Evolutionary conservation across 2,329 filamentous ascomycete species (phyloP), one percentile per base, ranked within the genome.

Genomic region (Exophiala sp.): DNA sequence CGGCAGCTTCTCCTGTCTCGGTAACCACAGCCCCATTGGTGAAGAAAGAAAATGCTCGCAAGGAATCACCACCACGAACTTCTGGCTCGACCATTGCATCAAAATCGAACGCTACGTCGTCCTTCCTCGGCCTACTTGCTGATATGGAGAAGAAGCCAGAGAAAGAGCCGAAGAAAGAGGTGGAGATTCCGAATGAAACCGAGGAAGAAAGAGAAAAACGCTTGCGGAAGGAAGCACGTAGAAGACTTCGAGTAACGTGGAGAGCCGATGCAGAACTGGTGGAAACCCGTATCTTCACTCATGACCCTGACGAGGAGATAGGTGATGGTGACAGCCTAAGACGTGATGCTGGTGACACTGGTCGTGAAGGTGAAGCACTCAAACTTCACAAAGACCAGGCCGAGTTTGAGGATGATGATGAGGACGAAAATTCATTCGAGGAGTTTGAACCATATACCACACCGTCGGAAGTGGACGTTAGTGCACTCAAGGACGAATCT

Each of bases 271-370:
- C 78, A 14, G 71, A 75, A 24, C 72, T 86, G 10, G 80, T 79
- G 2, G 73, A 81, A 60, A 74, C 84, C 50, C 76, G 78, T 42
- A 74, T 80, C 46, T 86, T 86, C 65, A 79, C 77, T 21, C 82
- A 84, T 65, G 81, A 85, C 60, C 82, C 81, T 0, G 80, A 84
- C 8, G 83, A 86, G 65, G 82, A 86, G 59, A 68, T 81, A 52
- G 78, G 78, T 12, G 80, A 82, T 43, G 78, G 79, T 40, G 78
- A 80, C 54, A 82, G 78, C 61, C 75, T 81, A 62, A 75, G 79
- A 61, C 78, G 79, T 43, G 81, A 85, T 65, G 78, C 78, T 10
- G 76, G 76, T 20, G 82, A 86, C 63, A 77, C 82, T 44, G 80
- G 79, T 50, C 80, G 81, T 35, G 83, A 78, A 66, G 76, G 76